Percentiles rank a stretch among this genome's conserved stretches.
Conservation (phyloP, 1,139 yeast genomes). For the Candida dubliniensis region DNA sequence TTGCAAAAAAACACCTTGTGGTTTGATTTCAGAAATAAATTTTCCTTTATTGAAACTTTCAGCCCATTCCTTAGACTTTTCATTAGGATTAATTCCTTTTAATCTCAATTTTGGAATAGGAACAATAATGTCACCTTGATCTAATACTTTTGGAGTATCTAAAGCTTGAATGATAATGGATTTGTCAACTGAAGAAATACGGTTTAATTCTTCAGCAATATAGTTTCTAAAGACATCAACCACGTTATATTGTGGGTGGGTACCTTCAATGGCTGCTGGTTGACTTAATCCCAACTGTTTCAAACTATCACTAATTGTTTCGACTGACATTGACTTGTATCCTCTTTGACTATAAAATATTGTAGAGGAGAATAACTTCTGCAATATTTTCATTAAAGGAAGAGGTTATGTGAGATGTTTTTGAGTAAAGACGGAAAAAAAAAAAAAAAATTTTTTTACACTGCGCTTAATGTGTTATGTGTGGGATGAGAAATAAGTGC, state of each 20-base stretch:
- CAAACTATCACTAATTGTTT: conserved; percentile 36
- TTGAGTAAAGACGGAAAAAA: not conserved
- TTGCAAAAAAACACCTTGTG: conserved; percentile 91
- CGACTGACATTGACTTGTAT: conserved; percentile 12
- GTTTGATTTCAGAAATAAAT: conserved; percentile 66
- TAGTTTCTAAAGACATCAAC: conserved; percentile 86
- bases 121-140: conserved; percentile 88
- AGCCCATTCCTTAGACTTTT: conserved; percentile 84
- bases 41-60: conserved; percentile 64
- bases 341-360: conserved; percentile 1
- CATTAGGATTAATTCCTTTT: conserved; percentile 83
- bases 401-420: not conserved
- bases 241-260: conserved; percentile 73
- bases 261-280: conserved; percentile 30
- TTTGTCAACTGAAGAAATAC: conserved; percentile 70
- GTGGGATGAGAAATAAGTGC: not conserved
- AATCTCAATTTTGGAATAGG: conserved; percentile 93
- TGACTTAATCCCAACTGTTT: conserved; percentile 36
- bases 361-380: conserved; percentile 5
- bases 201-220: conserved; percentile 74
- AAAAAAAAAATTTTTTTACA: conserved; percentile 1
- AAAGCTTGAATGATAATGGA: conserved; percentile 77
- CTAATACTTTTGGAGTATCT: conserved; percentile 83
- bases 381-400: conserved; percentile 13
- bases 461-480: not conserved